Percentiles rank a stretch among this genome's conserved stretches.
Conservation (phyloP, 2,329 filamentous ascomycete genomes). For the Trichoderma breve region DNA sequence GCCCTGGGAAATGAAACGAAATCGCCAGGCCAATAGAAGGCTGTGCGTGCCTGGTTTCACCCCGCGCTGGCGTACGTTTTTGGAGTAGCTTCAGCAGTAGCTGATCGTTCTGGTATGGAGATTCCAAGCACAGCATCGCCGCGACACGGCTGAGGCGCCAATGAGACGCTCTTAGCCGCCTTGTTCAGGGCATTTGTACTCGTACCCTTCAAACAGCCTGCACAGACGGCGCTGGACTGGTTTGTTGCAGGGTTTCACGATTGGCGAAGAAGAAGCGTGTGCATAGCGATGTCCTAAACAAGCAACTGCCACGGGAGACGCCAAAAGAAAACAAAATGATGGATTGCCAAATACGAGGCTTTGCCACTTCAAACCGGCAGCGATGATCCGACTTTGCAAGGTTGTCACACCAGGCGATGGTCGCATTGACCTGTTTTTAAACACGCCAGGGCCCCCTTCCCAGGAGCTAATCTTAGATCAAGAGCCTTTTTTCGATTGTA, state of each 20-base stretch:
- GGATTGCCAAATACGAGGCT: neutral
- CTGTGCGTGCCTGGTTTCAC: conserved; percentile 1
- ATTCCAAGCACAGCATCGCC: neutral
- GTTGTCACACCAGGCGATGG: neutral
- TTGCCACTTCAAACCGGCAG: neutral
- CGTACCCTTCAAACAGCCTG: neutral
- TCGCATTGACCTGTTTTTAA: neutral
- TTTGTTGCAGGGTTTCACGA: neutral
- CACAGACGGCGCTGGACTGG: neutral
- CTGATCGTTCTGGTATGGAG: neutral
- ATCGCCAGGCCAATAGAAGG: neutral
- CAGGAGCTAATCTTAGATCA: neutral
- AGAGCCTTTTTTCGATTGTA: neutral
- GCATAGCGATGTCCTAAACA: neutral
- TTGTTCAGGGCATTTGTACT: neutral
- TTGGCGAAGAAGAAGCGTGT: neutral
- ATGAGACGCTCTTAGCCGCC: neutral
- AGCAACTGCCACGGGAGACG: neutral
- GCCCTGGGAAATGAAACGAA: conserved; percentile 10
- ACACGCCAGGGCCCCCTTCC: neutral
- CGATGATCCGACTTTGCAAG: neutral
- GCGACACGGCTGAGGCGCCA: conserved; percentile 6
- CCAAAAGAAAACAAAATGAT: neutral
- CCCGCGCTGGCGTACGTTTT: conserved; percentile 9
- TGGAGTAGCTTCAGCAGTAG: neutral